A percentile compares a stretch with the other conserved stretches of the same genome.
Conservation (phyloP, 495 filamentous ascomycete species). For the Talaromyces adpressus region DNA sequence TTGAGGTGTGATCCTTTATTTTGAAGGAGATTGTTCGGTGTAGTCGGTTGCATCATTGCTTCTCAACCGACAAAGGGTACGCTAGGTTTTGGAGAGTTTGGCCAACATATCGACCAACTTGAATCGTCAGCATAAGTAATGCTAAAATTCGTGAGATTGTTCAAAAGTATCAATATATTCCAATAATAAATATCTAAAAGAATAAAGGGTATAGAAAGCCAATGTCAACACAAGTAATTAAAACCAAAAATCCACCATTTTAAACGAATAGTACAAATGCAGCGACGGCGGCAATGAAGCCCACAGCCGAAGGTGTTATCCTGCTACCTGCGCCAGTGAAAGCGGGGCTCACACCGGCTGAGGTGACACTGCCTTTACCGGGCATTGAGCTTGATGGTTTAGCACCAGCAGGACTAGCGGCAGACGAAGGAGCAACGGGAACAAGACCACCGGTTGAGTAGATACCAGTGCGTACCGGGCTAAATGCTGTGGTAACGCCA, state of each 20-base stretch:
- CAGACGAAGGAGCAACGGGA: background rate
- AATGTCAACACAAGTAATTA: background rate
- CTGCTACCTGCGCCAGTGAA: constrained; percentile 4
- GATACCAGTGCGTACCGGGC: background rate
- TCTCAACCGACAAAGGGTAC: background rate
- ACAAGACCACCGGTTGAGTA: constrained; percentile 1
- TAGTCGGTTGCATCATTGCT: background rate
- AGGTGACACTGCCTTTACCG: background rate
- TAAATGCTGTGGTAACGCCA: background rate
- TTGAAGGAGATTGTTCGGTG: background rate
- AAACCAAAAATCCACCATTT: background rate
- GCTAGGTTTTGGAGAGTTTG: too few relatives aligned
- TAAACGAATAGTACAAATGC: background rate
- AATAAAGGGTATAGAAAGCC: background rate
- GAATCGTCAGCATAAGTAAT: background rate
- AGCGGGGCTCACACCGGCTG: background rate
- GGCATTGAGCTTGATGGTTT: background rate
- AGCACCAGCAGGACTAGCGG: background rate
- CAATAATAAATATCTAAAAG: background rate
- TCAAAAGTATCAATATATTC: background rate
- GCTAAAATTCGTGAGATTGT: background rate
- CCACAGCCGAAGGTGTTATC: background rate
- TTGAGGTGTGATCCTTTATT: background rate
- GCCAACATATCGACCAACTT: too few relatives aligned
- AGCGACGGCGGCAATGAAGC: background rate